Conservation (phyloP, 2,329 filamentous ascomycete genomes). For the Proliferodiscus dingleyae region DNA sequence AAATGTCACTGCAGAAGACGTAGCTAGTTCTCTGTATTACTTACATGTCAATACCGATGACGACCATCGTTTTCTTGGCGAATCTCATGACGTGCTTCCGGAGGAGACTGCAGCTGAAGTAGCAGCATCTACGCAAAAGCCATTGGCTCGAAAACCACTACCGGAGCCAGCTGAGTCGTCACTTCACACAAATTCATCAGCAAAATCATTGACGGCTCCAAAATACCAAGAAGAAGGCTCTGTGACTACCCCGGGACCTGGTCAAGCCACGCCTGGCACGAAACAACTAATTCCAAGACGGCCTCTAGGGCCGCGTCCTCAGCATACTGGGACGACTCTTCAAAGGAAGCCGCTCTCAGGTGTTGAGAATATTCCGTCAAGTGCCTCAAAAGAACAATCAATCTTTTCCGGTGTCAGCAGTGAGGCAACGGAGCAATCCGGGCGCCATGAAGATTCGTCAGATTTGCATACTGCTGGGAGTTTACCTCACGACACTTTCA, state of each 20-base stretch:
- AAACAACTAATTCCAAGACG: conserved; percentile 5
- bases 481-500: conserved; percentile 18
- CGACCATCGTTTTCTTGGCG: conserved; percentile 41
- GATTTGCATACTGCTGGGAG: not conserved
- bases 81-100: conserved; percentile 14
- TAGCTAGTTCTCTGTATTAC: conserved; percentile 86
- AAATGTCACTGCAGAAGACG: conserved; percentile 82
- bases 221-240: not conserved
- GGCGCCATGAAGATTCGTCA: not conserved
- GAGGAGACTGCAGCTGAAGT: conserved; percentile 5
- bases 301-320: conserved; percentile 19
- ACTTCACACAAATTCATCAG: conserved; percentile 9
- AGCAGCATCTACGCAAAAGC: conserved; percentile 12
- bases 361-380: conserved; percentile 13
- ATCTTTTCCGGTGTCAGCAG: conserved; percentile 3
- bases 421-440: conserved; percentile 2
- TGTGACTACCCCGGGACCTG: not conserved
- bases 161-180: conserved; percentile 25
- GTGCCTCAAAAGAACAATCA: not conserved
- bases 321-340: conserved; percentile 9
- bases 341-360: conserved; percentile 17
- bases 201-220: not conserved
- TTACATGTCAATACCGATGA: conserved; percentile 69
- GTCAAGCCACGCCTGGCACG: conserved; percentile 6
- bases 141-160: conserved; percentile 30